phyloP scores from a whole-genome alignment of 108 stramenopile species.

The Cyclotella distinguenda region DNA sequence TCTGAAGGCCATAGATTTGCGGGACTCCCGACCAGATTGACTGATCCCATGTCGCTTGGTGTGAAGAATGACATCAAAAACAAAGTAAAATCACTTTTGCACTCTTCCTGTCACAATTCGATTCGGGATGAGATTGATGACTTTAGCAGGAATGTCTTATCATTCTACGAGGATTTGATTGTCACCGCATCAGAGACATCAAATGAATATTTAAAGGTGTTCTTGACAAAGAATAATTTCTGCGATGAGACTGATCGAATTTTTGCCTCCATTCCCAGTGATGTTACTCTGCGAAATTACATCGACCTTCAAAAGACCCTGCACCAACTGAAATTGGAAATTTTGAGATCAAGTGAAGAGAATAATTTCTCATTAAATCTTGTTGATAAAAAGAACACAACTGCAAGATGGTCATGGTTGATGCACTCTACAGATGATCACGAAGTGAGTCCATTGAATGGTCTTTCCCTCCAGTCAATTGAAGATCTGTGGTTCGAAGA shows the following conservation, averaged over 20 bases:
- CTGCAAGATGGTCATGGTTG: constrained; percentile 11
- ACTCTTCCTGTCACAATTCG: neutral
- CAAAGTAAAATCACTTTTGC: neutral
- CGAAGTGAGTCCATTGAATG: constrained; percentile 4
- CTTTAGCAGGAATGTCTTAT: constrained; percentile 20
- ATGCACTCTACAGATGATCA: neutral
- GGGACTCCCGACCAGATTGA: constrained; percentile 17
- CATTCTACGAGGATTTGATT: constrained; percentile 15
- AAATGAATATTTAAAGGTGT: constrained; percentile 10
- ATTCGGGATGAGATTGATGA: constrained; percentile 4
- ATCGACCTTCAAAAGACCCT: constrained; percentile 24
- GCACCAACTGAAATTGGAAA: constrained; percentile 21
- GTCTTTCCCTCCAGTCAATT: no score
- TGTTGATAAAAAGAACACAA: neutral
- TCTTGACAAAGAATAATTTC: constrained; percentile 16
- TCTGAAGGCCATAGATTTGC: constrained; percentile 23
- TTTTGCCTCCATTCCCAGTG: neutral
- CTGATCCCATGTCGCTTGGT: constrained; percentile 14
- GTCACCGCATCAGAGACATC: constrained; percentile 20
- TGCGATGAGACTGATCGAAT: constrained; percentile 24
- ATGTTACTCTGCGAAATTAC: constrained; percentile 19
- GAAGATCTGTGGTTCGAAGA: constrained; percentile 23
- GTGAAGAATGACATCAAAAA: constrained; percentile 6
- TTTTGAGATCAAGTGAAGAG: neutral
- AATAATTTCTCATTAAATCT: neutral